These are phyloP conservation scores for Paramecium octaurelia DNA, from an alignment of 73 alveolate genomes.

Conservation along the genomic window DNA sequence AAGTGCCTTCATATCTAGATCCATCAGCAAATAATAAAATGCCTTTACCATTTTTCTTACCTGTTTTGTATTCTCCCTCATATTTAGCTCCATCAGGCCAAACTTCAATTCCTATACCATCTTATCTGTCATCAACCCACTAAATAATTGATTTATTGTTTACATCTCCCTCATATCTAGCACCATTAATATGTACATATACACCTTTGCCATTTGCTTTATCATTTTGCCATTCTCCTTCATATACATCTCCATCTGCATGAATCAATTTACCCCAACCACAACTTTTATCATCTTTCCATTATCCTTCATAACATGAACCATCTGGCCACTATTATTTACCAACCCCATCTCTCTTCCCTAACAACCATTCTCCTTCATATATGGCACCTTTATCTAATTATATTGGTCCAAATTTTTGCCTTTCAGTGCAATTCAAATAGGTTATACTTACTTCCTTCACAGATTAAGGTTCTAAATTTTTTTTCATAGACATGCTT, in stretches of 20 bases:
- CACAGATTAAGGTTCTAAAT: neutral
- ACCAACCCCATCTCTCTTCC: slow-evolving; percentile 73
- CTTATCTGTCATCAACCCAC: slow-evolving; percentile 61
- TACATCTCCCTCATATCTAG: slow-evolving; percentile 75
- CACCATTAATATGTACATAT: slow-evolving; percentile 67
- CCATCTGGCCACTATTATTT: slow-evolving; percentile 75
- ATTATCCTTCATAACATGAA: slow-evolving; percentile 64
- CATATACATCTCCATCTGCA: slow-evolving; percentile 64
- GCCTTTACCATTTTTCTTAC: slow-evolving; percentile 76
- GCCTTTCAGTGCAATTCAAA: slow-evolving; percentile 41
- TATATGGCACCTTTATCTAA: slow-evolving; percentile 70
- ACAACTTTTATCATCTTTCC: slow-evolving; percentile 59
- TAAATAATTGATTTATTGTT: neutral
- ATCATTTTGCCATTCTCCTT: slow-evolving; percentile 75
- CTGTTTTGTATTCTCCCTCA: slow-evolving; percentile 78
- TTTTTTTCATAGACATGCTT: neutral
- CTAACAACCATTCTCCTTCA: slow-evolving; percentile 69
- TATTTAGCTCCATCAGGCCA: slow-evolving; percentile 73
- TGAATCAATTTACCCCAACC: slow-evolving; percentile 60
- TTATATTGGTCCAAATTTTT: slow-evolving; percentile 60
- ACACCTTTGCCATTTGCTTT: slow-evolving; percentile 79
- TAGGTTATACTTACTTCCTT: neutral
- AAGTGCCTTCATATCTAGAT: slow-evolving; percentile 61
- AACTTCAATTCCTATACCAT: slow-evolving; percentile 74
- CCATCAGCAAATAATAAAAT: slow-evolving; percentile 73